Evolutionary conservation across 805 yeast genomes (phyloP).

Genomic region (Starmera quercuum): DNA sequence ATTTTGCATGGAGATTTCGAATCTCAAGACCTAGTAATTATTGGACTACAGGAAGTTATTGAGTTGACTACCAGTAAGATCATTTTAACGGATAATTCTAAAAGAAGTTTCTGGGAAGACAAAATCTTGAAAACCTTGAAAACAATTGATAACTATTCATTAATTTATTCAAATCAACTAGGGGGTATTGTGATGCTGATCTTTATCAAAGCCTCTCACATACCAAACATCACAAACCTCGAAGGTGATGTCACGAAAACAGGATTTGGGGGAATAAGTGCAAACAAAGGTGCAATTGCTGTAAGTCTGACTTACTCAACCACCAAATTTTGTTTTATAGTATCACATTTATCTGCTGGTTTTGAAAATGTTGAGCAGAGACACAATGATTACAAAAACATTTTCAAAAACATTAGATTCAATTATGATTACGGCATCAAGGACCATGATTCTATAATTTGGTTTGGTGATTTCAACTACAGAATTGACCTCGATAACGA

Average conservation of each 20-base stretch:
- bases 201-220: constrained; percentile 49
- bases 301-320: constrained; percentile 59
- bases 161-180: constrained; percentile 70
- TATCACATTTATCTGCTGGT: constrained; percentile 93
- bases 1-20: constrained; percentile 50
- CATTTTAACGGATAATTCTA: constrained; percentile 64
- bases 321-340: constrained; percentile 69
- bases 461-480: constrained; percentile 94
- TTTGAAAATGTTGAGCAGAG: constrained; percentile 73
- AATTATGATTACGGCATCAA: constrained; percentile 46
- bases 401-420: constrained; percentile 61
- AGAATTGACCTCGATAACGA: constrained; percentile 69
- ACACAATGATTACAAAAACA: constrained; percentile 77
- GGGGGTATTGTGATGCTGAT: constrained; percentile 78
- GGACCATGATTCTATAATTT: constrained; percentile 78
- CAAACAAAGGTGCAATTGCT: constrained; percentile 74
- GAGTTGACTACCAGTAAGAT: constrained; percentile 81
- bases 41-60: constrained; percentile 87
- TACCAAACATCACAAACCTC: constrained; percentile 47
- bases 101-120: constrained; percentile 58
- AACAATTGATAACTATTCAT: constrained; percentile 37
- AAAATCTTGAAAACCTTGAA: constrained; percentile 43
- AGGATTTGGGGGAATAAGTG: constrained; percentile 89
- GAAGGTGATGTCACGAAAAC: constrained; percentile 79
- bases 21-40: constrained; percentile 60